These are phyloP conservation scores for Penicillium carneum DNA, from an alignment of 2,329 filamentous ascomycete genomes.

Conservation along the genomic window DNA sequence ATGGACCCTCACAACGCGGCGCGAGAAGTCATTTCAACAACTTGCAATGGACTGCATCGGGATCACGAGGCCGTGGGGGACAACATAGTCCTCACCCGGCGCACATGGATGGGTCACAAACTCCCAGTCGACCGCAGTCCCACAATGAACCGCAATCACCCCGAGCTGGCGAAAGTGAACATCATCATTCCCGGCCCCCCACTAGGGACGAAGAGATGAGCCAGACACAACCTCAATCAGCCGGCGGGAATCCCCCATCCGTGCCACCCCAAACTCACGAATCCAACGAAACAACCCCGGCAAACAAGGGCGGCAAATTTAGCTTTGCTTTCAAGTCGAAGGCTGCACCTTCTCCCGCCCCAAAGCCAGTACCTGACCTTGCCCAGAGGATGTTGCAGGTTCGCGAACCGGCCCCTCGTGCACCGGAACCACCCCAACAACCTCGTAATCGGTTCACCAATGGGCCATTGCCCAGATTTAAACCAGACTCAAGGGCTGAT, in stretches of 20 bases:
- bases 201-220: slow-evolving; percentile 71
- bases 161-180: slow-evolving; percentile 59
- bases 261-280: slow-evolving; percentile 65
- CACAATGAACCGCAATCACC: slow-evolving; percentile 46
- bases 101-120: slow-evolving; percentile 45
- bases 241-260: slow-evolving; percentile 36
- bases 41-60: slow-evolving; percentile 72
- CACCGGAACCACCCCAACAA: slow-evolving; percentile 39
- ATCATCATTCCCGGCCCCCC: slow-evolving; percentile 68
- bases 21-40: slow-evolving; percentile 69
- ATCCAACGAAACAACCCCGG: slow-evolving; percentile 62
- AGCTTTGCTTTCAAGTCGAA: slow-evolving; percentile 93
- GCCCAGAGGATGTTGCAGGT: slow-evolving; percentile 54
- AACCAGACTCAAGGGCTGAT: slow-evolving; percentile 52
- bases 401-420: slow-evolving; percentile 49
- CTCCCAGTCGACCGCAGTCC: slow-evolving; percentile 39
- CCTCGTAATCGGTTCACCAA: slow-evolving; percentile 51
- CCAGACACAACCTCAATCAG: slow-evolving; percentile 56
- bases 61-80: slow-evolving; percentile 61
- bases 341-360: slow-evolving; percentile 63
- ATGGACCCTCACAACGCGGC: slow-evolving; percentile 56
- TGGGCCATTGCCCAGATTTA: slow-evolving; percentile 49
- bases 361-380: slow-evolving; percentile 60
- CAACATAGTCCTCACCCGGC: slow-evolving; percentile 52
- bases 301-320: slow-evolving; percentile 72